Conservation (phyloP, 495 filamentous ascomycete species). For the Eremomyces bilateralis region DNA sequence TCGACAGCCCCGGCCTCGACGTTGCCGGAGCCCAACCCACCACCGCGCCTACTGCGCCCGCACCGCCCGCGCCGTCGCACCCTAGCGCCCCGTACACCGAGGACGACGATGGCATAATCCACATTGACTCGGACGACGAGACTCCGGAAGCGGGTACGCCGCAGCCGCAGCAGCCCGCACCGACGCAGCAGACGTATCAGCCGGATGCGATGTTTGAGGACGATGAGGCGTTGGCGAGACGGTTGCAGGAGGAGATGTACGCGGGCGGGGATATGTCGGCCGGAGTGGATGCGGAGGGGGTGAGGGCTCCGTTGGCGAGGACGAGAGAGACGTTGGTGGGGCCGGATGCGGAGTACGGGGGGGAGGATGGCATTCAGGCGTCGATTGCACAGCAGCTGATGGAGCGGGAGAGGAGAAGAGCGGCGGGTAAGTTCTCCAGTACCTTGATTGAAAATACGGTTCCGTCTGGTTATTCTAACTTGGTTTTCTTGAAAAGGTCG, state of each 20-base stretch:
- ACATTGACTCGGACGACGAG: slow-evolving; percentile 43
- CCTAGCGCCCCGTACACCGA: slow-evolving; percentile 12
- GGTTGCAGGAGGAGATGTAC: slow-evolving; percentile 84
- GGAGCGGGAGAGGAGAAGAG: slow-evolving; percentile 29
- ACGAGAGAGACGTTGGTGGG: slow-evolving; percentile 82
- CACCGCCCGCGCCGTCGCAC: slow-evolving; percentile 15
- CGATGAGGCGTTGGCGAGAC: slow-evolving; percentile 80
- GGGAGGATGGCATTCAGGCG: slow-evolving; percentile 35
- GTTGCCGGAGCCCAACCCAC: slow-evolving; percentile 16
- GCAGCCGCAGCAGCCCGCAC: slow-evolving; percentile 1
- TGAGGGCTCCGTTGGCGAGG: slow-evolving; percentile 77
- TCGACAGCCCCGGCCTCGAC: slow-evolving; percentile 50
- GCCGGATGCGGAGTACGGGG: slow-evolving; percentile 31
- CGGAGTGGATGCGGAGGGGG: slow-evolving; percentile 31
- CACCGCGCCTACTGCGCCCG: slow-evolving; percentile 17
- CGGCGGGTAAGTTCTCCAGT: too few species aligned
- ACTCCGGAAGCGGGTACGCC: slow-evolving; percentile 15
- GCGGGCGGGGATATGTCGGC: slow-evolving; percentile 20
- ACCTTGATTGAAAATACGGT: neutral
- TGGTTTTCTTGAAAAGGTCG: slow-evolving; percentile 21
- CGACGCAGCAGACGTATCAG: neutral
- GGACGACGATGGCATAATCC: slow-evolving; percentile 39
- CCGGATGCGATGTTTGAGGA: slow-evolving; percentile 31
- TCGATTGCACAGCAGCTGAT: slow-evolving; percentile 46
- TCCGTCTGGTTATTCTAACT: neutral